Base-by-base conservation (phyloP, 768 basidiomycete species). In the Pleurotus ostreatus region DNA sequence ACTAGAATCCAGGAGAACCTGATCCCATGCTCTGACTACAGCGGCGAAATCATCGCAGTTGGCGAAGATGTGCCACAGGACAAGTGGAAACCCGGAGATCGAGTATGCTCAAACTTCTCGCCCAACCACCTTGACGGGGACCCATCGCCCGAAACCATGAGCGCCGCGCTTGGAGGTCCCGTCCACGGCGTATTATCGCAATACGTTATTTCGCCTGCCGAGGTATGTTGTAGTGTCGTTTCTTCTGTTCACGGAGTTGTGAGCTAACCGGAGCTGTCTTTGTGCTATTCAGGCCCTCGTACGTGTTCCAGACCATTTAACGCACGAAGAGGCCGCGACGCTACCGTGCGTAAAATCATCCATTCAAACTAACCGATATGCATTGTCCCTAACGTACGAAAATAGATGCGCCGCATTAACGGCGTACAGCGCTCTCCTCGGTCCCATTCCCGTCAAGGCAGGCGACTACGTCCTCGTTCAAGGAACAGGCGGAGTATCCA, bases 251-350 rank as follows among this genome's bases (percentile, higher is more conserved):
- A 34, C 30, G 30, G 30, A 34, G 30, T 34, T 11, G 11, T 34
- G 30, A 3, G 11, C 8, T 34, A 34, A 34, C 9, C 9, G 30
- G 30, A 34, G 30, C 8, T 34, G 30, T 11, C 30, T 9, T 34
- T 11, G 8, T 25, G 23, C 23, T 4, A 25, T 25, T 4, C 51
- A 81, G 80, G 72, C 74, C 0, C 68, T 86, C 41, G 75, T 86
- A 30, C 58, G 63, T 39, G 71, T 85, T 58, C 82, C 88, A 0
- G 66, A 76, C 16, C 78, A 85, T 64, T 73, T 88, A 18, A 78
- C 76, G 2, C 85, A 80, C 60, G 80, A 82, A 58, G 82, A 89
- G 63, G 86, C 79, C 0, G 81, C 86, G 0, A 84, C 84, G 20
- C 70, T 89, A 6, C 82, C 84, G 72, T 85, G 62, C 26, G 77